Conservation (phyloP, 495 filamentous ascomycete species). For the Penicillium salamii region DNA sequence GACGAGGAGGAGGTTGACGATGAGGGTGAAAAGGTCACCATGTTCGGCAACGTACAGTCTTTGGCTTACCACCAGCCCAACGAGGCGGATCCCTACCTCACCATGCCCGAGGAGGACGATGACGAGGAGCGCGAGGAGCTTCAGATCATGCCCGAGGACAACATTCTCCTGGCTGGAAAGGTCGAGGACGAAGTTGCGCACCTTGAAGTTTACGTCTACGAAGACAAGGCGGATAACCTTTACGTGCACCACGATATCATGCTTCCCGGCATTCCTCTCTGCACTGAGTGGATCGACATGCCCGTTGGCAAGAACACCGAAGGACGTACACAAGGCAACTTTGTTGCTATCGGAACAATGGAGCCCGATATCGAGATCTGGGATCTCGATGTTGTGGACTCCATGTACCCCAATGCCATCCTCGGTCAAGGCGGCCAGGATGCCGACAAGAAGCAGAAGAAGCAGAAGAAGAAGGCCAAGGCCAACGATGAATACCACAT, state of each 20-base stretch:
- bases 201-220: slow-evolving; percentile 96
- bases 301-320: slow-evolving; percentile 68
- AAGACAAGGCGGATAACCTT: slow-evolving; percentile 88
- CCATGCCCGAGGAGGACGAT: slow-evolving; percentile 69
- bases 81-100: slow-evolving; percentile 94
- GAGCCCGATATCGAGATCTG: slow-evolving; percentile 98
- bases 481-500: slow-evolving; percentile 91
- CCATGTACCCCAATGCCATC: slow-evolving; percentile 97
- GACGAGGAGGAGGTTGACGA: slow-evolving; percentile 74
- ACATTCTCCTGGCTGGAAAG: slow-evolving; percentile 85
- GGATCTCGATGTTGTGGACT: slow-evolving; percentile 93
- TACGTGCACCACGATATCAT: slow-evolving; percentile 99
- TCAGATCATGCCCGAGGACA: slow-evolving; percentile 89
- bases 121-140: slow-evolving; percentile 92
- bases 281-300: slow-evolving; percentile 91
- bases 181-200: slow-evolving; percentile 96
- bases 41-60: slow-evolving; percentile 93
- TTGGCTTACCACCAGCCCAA: slow-evolving; percentile 91
- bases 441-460: slow-evolving; percentile 46
- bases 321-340: slow-evolving; percentile 66
- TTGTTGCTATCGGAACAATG: slow-evolving; percentile 93
- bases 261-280: slow-evolving; percentile 94
- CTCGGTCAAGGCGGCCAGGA: slow-evolving; percentile 77
- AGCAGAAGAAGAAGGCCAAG: slow-evolving; percentile 81
- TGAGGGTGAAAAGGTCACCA: slow-evolving; percentile 68